Percentiles rank a stretch among this genome's conserved stretches.
phyloP scores from a whole-genome alignment of 495 filamentous ascomycete genomes.

The Aspergillus ostianus region DNA sequence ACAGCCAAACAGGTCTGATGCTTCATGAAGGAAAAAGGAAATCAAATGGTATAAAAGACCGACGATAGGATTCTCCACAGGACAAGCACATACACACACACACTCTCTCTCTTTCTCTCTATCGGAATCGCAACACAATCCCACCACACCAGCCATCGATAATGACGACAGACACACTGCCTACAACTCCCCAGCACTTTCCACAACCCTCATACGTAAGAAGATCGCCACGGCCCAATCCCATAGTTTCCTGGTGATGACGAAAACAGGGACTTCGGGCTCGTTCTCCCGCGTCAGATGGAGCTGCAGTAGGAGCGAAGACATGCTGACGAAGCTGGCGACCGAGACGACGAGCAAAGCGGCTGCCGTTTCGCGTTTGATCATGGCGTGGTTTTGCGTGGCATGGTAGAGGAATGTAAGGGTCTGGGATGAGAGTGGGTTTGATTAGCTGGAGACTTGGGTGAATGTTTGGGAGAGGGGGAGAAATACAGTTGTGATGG shows the following conservation, averaged over 20 bases:
- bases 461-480: not conserved
- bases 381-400: slow-evolving; percentile 76
- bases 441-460: slow-evolving; percentile 4
- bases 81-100: not conserved
- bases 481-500: slow-evolving; percentile 67
- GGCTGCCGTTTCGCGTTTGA: slow-evolving; percentile 75
- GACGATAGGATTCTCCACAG: not conserved
- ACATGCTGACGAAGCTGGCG: slow-evolving; percentile 74
- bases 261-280: slow-evolving; percentile 59
- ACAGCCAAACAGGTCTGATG: not conserved
- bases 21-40: not conserved
- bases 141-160: not conserved
- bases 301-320: slow-evolving; percentile 64
- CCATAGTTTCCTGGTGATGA: slow-evolving; percentile 49
- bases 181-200: slow-evolving; percentile 22
- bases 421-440: slow-evolving; percentile 43
- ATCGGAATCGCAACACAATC: not conserved
- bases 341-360: slow-evolving; percentile 75
- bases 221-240: slow-evolving; percentile 43
- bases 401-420: slow-evolving; percentile 78
- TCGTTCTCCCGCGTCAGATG: slow-evolving; percentile 65
- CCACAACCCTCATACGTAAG: slow-evolving; percentile 40
- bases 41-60: not conserved
- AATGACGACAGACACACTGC: slow-evolving; percentile 20
- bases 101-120: too few species aligned